Evolutionary conservation across 2,329 filamentous ascomycete genomes (phyloP).

Genomic region (Diaporthe sp.): DNA sequence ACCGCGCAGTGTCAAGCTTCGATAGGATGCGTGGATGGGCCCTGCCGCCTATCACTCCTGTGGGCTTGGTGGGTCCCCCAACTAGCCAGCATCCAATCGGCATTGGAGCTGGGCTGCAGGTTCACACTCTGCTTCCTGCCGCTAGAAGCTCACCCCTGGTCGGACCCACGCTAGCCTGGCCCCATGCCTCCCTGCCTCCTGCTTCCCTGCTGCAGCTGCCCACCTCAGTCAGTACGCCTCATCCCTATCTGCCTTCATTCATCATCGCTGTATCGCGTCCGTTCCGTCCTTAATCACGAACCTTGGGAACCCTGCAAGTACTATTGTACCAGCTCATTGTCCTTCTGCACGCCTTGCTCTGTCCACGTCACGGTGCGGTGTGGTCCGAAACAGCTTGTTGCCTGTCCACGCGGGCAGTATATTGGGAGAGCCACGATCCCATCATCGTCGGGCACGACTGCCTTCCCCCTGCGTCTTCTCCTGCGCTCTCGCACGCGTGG

Average conservation of each 20-base stretch:
- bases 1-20: constrained; percentile 18
- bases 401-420: background rate
- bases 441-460: constrained; percentile 24
- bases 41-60: background rate
- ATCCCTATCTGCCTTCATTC: constrained; percentile 26
- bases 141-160: constrained; percentile 23
- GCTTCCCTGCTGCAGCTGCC: constrained; percentile 26
- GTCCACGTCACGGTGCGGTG: constrained; percentile 22
- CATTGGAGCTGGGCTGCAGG: background rate
- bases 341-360: background rate
- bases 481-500: constrained; percentile 7
- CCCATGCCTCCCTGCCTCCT: constrained; percentile 15
- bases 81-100: background rate
- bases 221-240: constrained; percentile 18
- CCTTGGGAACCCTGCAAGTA: constrained; percentile 2
- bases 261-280: constrained; percentile 26
- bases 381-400: constrained; percentile 11
- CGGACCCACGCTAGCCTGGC: constrained; percentile 1
- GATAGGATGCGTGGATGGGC: background rate
- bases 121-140: background rate
- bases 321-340: background rate
- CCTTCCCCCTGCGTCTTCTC: constrained; percentile 10
- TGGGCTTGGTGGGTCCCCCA: background rate
- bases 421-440: constrained; percentile 8
- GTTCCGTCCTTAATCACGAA: background rate